Evolutionary conservation across 176 grass and related monocot genomes (phyloP), one percentile per base, ranked within the genome.

Genomic region (Saccharum officinarum): DNA sequence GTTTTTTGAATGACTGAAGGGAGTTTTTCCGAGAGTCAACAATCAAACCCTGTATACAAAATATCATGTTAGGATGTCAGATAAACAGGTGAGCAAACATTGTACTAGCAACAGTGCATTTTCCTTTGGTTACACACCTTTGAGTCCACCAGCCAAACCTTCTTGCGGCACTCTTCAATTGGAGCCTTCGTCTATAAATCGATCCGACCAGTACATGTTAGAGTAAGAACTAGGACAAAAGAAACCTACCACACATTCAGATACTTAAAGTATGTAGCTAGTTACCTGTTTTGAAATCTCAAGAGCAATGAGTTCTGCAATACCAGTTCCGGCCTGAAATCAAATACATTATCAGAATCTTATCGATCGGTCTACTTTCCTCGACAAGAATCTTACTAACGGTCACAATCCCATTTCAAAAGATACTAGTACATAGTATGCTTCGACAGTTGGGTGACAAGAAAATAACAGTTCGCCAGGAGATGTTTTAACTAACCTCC

Each of bases 231-330:
- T 67, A 63, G n/a, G 9, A 75, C 11, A 1, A 74, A 18, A 50
- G 65, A 85, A 85, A 82, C 25, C 46, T 7, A 25, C 39, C 6
- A 7, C 39, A 39, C 37, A 78, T 50, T 83, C 26, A 25, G 42
- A 79, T 79, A 77, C 31, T 84, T 28, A 60, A 76, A 70, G 6
- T 64, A 26, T 18, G 46, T 40, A 82, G 76, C 55, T 73, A 67
- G 50, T n/a, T 88, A 98, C 93, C 96, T 98, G 87, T 82, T 89
- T 98, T 52, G 93, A 95, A 16, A 98, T 98, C 89, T 98, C 87
- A 70, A 98, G 91, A 82, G 96, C 96, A 87, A 98, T 98, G 25
- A 98, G 91, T 84, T 98, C 89, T 34, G 96, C 93, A 67, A 98
- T 95, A 85, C 96, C 93, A 87, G 96, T 98, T 81, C 93, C 93